A percentile compares a stretch with the other conserved stretches of the same genome.
Conservation (phyloP, 148 eudicot species). For the Rhododendron vialii region DNA sequence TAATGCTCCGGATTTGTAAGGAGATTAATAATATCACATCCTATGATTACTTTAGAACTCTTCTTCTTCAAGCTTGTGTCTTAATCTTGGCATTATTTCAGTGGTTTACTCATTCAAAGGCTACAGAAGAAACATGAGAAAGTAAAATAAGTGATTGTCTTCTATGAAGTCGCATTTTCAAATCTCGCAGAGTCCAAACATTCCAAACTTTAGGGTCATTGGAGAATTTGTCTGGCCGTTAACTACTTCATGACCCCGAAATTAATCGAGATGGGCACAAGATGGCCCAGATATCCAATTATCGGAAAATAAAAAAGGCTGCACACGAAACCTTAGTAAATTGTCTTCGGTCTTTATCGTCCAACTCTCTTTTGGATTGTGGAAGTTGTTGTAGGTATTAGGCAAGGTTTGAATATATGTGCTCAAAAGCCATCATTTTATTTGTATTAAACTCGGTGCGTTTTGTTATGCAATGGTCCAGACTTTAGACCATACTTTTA, state of each 20-base stretch:
- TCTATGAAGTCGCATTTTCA: neutral
- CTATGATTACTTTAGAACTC: neutral
- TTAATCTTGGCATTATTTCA: neutral
- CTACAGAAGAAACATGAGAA: no score
- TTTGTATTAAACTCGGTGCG: no score
- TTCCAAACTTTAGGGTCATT: no score
- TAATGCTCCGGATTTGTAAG: no score
- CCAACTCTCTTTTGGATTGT: neutral
- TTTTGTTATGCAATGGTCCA: no score
- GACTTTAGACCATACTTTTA: no score
- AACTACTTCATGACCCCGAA: no score
- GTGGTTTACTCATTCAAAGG: neutral
- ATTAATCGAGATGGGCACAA: no score
- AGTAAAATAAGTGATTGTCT: no score
- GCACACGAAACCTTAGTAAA: neutral
- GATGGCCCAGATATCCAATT: neutral
- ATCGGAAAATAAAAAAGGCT: neutral
- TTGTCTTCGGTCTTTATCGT: neutral
- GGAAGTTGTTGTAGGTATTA: neutral
- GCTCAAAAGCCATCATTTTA: neutral
- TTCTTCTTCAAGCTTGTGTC: neutral
- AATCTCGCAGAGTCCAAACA: no score
- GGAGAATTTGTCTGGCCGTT: no score
- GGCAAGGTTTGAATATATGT: neutral
- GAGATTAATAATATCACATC: no score